Evolutionary conservation across 495 filamentous ascomycete species (phyloP).

Genomic region (Penicillium coprophilum): DNA sequence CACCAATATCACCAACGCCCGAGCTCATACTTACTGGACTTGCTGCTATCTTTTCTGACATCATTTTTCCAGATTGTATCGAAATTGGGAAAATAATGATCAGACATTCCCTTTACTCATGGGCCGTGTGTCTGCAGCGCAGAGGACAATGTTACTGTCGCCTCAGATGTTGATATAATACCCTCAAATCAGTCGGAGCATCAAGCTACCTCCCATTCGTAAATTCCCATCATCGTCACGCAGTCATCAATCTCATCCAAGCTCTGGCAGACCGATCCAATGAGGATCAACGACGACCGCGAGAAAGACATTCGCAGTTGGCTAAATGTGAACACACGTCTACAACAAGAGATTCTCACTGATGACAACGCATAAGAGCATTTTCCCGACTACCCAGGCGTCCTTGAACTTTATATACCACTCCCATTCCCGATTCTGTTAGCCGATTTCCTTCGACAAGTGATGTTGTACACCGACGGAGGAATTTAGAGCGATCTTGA

Average conservation of each 20-base stretch:
- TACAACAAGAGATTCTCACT: conserved; percentile 39
- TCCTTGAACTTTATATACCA: conserved; percentile 26
- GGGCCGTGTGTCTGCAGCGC: neutral
- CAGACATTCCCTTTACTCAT: neutral
- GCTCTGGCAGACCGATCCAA: conserved; percentile 34
- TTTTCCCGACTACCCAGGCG: conserved; percentile 25
- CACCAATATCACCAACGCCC: no score
- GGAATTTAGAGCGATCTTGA: conserved; percentile 50
- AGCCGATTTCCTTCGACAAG: conserved; percentile 45
- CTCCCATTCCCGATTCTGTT: conserved; percentile 35
- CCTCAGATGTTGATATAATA: neutral
- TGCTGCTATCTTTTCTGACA: neutral
- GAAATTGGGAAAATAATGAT: neutral
- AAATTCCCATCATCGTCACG: neutral
- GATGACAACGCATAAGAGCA: conserved; percentile 29
- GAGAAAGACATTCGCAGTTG: conserved; percentile 24
- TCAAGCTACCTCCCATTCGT: conserved; percentile 1
- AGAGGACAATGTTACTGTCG: neutral
- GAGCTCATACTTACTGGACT: conserved; percentile 1
- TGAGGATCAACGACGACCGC: conserved; percentile 15
- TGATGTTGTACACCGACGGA: conserved; percentile 40
- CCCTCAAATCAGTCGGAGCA: neutral
- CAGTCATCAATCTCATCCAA: conserved; percentile 20
- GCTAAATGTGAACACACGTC: conserved; percentile 28
- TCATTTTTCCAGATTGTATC: neutral